Percentiles rank a stretch among this genome's conserved stretches.
Conservation (phyloP, 1,284 basidiomycete species). For the Vanrija sp. region DNA sequence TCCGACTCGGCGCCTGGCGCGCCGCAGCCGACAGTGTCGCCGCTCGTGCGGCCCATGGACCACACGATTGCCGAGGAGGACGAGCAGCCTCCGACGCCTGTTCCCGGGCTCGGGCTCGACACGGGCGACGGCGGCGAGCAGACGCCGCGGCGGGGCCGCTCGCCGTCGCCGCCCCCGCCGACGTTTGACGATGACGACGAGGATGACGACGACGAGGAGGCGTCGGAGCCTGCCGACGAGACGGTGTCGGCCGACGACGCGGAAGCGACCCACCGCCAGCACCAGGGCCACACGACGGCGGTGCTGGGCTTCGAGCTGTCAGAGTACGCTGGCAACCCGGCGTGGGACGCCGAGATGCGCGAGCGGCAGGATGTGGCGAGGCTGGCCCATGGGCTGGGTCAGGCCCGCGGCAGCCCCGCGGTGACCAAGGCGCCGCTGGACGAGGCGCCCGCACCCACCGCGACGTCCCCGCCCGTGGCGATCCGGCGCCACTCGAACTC, state of each 20-base stretch:
- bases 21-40: neutral
- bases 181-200: constrained; percentile 1
- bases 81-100: constrained; percentile 2
- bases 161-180: constrained; percentile 7
- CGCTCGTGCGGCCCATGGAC: neutral
- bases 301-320: constrained; percentile 14
- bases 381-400: neutral
- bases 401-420: neutral
- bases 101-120: neutral
- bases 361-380: too few relatives aligned
- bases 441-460: too few relatives aligned
- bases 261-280: neutral
- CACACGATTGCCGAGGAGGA: constrained; percentile 7
- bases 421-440: neutral
- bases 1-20: constrained; percentile 1
- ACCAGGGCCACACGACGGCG: neutral
- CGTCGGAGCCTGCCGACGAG: neutral
- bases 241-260: constrained; percentile 1
- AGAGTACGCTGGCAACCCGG: constrained; percentile 10
- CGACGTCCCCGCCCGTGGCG: too few relatives aligned
- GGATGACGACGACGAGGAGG: neutral
- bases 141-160: constrained; percentile 13
- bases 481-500: too few relatives aligned
- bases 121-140: constrained; percentile 4
- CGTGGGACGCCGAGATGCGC: too few relatives aligned